Evolutionary conservation across 768 basidiomycete species (phyloP), one percentile per base, ranked within the genome.

Genomic region (Mrakia blollopis): DNA sequence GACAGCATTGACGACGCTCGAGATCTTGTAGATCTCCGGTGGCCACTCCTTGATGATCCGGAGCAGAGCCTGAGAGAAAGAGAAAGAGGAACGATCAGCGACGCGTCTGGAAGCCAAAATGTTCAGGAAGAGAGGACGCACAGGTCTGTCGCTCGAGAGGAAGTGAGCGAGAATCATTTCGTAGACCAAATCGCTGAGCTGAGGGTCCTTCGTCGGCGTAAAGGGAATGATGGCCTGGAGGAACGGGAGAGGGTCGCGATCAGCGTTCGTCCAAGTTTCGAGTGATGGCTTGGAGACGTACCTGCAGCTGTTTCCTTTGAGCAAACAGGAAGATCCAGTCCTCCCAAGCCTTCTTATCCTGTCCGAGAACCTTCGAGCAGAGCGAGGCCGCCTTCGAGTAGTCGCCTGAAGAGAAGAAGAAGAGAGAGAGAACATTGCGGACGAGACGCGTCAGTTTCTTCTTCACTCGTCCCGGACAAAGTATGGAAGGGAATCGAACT

Each of bases 131-230:
- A 50, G 16, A 32, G 13, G 68, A 16, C 50, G 21, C 39, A 11
- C 86, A 52, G 80, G 92, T 94, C 81, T 87, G 84, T 81, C 87
- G 88, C 82, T 98, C 92, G 73, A 92, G 89, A 4, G 84, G 83
- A 93, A 92, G 82, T 97, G 88, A 0, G 89, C 93, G 10, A 99
- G 87, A 62, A 98, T 89, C 91, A 98, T 93, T 83, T 96, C 95
- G 83, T 98, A 99, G 3, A 96, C 92, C 39, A 94, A 82, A 80
- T 90, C 89, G 52, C 90, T 89, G 16, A 98, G 87, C 72, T 89
- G 89, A 0, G 95, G 96, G 6, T 88, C 85, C 57, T 90, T 87
- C 0, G 91, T 94, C 0, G 97, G 97, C 0, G 98, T 88, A 80
- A 88, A 91, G 0, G 95, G 95, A 52, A 97, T 94, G 77, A 98